Conservation (phyloP, 169 alveolate species). For the Babesia divergens region DNA sequence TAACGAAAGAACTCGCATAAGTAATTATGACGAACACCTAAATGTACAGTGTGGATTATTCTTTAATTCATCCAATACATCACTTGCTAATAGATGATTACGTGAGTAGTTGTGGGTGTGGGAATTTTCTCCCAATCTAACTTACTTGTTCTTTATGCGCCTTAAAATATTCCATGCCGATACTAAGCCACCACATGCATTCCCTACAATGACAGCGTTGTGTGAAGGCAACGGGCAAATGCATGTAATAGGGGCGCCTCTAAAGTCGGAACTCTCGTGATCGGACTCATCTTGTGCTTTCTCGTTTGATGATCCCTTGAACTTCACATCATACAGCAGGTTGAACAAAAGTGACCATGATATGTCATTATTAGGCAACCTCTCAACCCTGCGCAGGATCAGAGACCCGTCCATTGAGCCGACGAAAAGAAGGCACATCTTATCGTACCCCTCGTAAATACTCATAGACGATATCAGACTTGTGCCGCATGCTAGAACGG, state of each 20-base stretch:
- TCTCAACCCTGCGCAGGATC: conserved; percentile 20
- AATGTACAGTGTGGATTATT: no score
- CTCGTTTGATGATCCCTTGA: not conserved
- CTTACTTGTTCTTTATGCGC: not conserved
- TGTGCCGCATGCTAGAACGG: conserved; percentile 46
- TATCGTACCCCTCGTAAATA: conserved; percentile 28
- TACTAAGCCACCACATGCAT: conserved; percentile 58
- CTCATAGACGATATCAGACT: conserved; percentile 48
- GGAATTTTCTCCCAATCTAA: not conserved
- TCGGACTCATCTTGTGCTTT: not conserved
- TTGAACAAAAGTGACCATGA: conserved; percentile 46
- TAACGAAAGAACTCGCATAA: no score
- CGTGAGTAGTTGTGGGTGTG: no score
- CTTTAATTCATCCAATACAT: no score
- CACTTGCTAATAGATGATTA: no score
- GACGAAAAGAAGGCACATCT: conserved; percentile 44
- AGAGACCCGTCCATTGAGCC: conserved; percentile 67
- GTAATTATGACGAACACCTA: no score
- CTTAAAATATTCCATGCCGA: conserved; percentile 31
- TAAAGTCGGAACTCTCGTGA: conserved; percentile 25
- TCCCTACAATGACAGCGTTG: conserved; percentile 45
- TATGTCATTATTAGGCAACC: conserved; percentile 7
- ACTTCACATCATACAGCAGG: conserved; percentile 19
- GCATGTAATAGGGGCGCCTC: conserved; percentile 58
- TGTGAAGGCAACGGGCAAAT: conserved; percentile 52